Base-by-base conservation (phyloP, 768 basidiomycete genomes). In the Hygrophorus pudorinus region DNA sequence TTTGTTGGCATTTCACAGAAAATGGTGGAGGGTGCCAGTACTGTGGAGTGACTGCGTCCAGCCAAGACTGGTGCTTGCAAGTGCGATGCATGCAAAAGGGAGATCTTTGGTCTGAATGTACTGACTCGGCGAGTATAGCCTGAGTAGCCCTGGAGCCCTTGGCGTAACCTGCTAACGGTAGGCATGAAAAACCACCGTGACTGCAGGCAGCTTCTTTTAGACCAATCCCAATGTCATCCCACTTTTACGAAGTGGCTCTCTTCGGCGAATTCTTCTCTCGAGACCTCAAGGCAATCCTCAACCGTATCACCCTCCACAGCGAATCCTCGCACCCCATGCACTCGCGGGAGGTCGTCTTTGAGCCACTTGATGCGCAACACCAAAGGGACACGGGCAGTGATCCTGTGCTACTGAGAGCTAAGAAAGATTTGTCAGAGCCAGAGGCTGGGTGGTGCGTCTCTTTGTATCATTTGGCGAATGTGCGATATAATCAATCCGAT, bases 201-300 rank as follows among this genome's bases (percentile, higher is more conserved):
- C 24, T 24, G 24, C 30, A 30, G 31, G 13, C 13, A 8, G 9
- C 16, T 31, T 21, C 24, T 28, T 14, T 42, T 5, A 14, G 10
- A 42, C 41, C 11, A 8, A 11, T 30, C n/a, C 21, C 20, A 45
- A 76, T 76, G 74, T 66, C 72, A 32, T 67, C 70, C 9, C 78
- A 82, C 55, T 72, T 70, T 42, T 89, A 88, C 56, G 85, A 89
- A 66, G 81, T 88, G 45, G 82, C 83, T 0, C 76, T 89, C 49
- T 85, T 81, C 45, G 86, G 83, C 48, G 85, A 86, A 55, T 87
- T 89, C 66, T 85, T 82, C 50, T 60, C 84, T 27, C 72, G 77
- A 35, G 85, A 89, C 51, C 76, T 89, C 32, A 76, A 79, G 55
- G 64, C 82, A 0, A 79, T 90, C 49, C 69, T 89, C 42, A 85